These are phyloP conservation scores for Orbilia oligospora DNA, from an alignment of 2,329 filamentous ascomycete species.

Conservation along the genomic window DNA sequence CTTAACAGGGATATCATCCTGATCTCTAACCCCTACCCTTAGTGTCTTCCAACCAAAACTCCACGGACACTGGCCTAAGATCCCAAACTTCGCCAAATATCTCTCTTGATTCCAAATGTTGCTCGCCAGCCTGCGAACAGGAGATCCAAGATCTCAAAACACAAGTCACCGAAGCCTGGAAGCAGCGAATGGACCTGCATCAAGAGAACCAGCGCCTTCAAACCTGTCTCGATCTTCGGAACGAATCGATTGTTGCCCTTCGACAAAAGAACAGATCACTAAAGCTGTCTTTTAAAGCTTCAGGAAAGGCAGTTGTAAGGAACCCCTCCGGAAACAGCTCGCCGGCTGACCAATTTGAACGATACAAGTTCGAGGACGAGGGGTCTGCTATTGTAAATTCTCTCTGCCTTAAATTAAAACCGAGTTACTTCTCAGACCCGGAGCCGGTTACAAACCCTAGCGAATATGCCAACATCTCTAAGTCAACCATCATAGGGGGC, in stretches of 20 bases:
- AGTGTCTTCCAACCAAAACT: too few species aligned
- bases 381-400: too few species aligned
- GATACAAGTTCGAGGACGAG: too few species aligned
- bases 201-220: slow-evolving; percentile 37
- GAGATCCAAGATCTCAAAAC: slow-evolving; percentile 38
- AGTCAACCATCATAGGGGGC: not conserved
- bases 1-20: not conserved
- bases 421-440: not conserved
- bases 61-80: not conserved
- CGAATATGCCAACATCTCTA: not conserved
- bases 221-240: slow-evolving; percentile 20
- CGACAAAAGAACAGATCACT: not conserved
- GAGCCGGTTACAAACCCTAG: not conserved
- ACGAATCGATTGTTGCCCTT: not conserved
- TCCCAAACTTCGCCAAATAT: not conserved
- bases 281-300: not conserved
- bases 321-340: not conserved
- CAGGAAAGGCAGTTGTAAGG: not conserved
- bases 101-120: not conserved
- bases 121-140: not conserved
- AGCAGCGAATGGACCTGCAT: slow-evolving; percentile 17
- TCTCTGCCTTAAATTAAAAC: not conserved
- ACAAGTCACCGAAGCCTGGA: slow-evolving; percentile 36
- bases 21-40: not conserved
- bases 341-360: too few species aligned